A percentile compares a stretch with the other conserved stretches of the same genome.
Evolutionary conservation across 768 basidiomycete species (phyloP).

Genomic region (Russula sp.): DNA sequence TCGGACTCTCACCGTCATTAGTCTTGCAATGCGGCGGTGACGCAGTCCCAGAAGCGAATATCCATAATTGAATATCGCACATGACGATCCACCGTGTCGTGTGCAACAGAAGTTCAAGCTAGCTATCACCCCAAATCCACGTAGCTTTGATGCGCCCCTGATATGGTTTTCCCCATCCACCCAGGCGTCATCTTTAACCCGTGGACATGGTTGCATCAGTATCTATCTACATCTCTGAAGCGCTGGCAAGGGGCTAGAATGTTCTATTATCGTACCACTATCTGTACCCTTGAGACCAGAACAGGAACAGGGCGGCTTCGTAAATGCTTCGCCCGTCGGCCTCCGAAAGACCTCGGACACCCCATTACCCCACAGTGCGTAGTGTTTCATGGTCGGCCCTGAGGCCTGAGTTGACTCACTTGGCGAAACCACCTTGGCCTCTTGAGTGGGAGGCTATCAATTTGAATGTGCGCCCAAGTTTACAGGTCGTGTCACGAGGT

Average conservation of each 20-base stretch:
- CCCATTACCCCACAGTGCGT: neutral
- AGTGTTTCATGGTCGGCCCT: neutral
- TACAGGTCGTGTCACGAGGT: neutral
- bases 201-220: slow-evolving; percentile 4
- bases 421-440: no score
- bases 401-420: neutral
- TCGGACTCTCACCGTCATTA: neutral
- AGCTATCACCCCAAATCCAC: slow-evolving; percentile 9
- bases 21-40: slow-evolving; percentile 3
- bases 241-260: slow-evolving; percentile 20
- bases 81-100: no score
- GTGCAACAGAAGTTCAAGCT: no score
- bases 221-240: slow-evolving; percentile 12
- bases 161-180: slow-evolving; percentile 11
- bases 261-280: slow-evolving; percentile 15
- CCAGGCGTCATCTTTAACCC: slow-evolving; percentile 2
- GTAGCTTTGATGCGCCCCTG: slow-evolving; percentile 7
- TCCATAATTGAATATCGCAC: slow-evolving; percentile 5
- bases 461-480: neutral
- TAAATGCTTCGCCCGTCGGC: neutral
- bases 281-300: slow-evolving; percentile 15
- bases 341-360: slow-evolving; percentile 20
- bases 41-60: slow-evolving; percentile 3
- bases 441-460: no score
- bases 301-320: slow-evolving; percentile 14